These are phyloP conservation scores for Mucor piriformis DNA, from an alignment of 371 early-diverging fungal genomes.

Conservation along the genomic window DNA sequence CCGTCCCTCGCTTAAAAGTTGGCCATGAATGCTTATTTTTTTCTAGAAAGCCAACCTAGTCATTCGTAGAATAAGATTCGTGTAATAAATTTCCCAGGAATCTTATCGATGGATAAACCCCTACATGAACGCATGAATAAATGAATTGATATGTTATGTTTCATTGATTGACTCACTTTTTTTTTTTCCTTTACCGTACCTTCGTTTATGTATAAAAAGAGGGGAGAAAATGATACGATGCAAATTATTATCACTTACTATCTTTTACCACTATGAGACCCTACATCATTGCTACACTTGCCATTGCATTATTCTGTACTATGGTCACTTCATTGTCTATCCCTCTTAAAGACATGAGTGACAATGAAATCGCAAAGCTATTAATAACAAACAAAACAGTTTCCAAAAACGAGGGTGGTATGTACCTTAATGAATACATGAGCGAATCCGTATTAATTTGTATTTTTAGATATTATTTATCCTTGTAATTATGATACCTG, in stretches of 20 bases:
- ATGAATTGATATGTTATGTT: conserved; percentile 6
- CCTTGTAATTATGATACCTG: conserved; percentile 34
- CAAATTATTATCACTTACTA: background rate
- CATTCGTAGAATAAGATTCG: too few species aligned
- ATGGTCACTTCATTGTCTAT: background rate
- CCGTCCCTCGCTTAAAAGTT: background rate
- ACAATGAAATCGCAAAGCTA: background rate
- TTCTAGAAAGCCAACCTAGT: too few species aligned
- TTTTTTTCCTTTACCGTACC: background rate
- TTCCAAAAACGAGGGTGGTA: background rate
- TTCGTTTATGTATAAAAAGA: background rate
- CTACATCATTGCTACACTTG: background rate
- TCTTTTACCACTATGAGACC: conserved; percentile 5
- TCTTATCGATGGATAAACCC: background rate
- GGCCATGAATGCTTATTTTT: too few species aligned
- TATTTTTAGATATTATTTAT: conserved; percentile 27
- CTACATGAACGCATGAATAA: background rate
- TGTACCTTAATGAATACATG: conserved; percentile 2
- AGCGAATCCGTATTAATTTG: background rate
- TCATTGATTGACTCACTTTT: background rate
- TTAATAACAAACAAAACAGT: background rate
- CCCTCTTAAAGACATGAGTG: background rate
- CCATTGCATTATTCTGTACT: background rate
- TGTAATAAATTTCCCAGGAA: background rate
- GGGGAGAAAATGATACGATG: background rate